phyloP scores from a whole-genome alignment of 2,329 filamentous ascomycete genomes.

The Blastomyces emzantsi region DNA sequence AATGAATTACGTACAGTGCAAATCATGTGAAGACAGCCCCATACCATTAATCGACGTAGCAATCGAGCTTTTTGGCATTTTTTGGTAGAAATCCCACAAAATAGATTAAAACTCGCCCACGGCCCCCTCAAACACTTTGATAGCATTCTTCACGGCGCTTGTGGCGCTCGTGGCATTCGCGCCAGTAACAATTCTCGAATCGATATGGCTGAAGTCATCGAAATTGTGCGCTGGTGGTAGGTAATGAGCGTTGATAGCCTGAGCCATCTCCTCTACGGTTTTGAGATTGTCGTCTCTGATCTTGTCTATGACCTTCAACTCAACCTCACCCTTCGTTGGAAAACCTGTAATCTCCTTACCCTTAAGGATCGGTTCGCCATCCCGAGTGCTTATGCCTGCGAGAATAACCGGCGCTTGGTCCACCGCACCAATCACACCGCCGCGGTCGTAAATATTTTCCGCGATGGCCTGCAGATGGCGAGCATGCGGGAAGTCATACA shows the following conservation, averaged over 20 bases:
- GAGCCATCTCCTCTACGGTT: conserved; percentile 16
- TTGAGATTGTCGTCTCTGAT: conserved; percentile 21
- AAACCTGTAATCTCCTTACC: conserved; percentile 35
- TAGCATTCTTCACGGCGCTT: conserved; percentile 32
- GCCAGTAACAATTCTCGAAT: conserved; percentile 31
- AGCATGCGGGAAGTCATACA: conserved; percentile 41
- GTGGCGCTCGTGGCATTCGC: conserved; percentile 36
- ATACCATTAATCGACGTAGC: neutral
- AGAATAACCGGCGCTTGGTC: conserved; percentile 34
- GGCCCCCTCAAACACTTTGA: conserved; percentile 30
- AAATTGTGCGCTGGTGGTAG: conserved; percentile 13
- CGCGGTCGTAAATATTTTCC: conserved; percentile 32
- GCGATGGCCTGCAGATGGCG: conserved; percentile 35
- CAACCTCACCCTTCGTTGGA: conserved; percentile 31
- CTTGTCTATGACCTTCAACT: conserved; percentile 27
- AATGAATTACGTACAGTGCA: conserved; percentile 2
- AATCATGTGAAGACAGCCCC: neutral
- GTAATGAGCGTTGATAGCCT: conserved; percentile 12
- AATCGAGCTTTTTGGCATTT: conserved; percentile 1
- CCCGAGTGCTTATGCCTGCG: conserved; percentile 23
- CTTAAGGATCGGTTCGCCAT: conserved; percentile 28
- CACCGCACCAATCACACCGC: conserved; percentile 37
- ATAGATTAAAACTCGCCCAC: conserved; percentile 11
- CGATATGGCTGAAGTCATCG: conserved; percentile 17
- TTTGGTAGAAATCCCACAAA: neutral